These are phyloP conservation scores for Aspergillus bombycis DNA, from an alignment of 2,329 filamentous ascomycete genomes.

Conservation along the genomic window DNA sequence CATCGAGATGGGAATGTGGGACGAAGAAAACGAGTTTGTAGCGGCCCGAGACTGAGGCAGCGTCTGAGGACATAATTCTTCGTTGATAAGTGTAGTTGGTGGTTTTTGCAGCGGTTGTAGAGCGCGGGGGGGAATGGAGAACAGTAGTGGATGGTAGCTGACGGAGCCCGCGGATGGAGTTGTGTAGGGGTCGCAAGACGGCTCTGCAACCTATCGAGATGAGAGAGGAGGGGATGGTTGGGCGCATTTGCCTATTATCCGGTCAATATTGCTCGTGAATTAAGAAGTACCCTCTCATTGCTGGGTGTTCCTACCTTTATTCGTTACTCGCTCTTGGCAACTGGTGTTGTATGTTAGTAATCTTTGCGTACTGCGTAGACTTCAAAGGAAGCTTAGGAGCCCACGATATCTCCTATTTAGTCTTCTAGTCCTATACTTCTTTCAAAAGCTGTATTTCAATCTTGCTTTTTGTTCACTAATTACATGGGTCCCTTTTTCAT, in stretches of 20 bases:
- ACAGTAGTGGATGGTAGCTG: background rate
- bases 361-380: no score
- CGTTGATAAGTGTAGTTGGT: background rate
- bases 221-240: background rate
- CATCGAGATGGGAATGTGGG: slow-evolving; percentile 41
- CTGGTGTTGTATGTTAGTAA: background rate
- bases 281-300: background rate
- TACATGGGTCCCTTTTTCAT: background rate
- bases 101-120: background rate
- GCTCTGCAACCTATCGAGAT: background rate
- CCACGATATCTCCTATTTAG: background rate
- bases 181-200: background rate
- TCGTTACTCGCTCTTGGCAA: background rate
- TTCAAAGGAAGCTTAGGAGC: background rate
- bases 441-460: no score
- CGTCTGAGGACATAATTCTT: slow-evolving; percentile 28
- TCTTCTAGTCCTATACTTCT: background rate
- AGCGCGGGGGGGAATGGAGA: background rate
- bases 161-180: background rate
- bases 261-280: background rate
- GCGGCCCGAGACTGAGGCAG: slow-evolving; percentile 25
- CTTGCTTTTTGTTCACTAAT: no score
- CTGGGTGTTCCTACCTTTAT: background rate
- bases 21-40: slow-evolving; percentile 52
- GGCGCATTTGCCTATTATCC: slow-evolving; percentile 2